Percentiles rank a stretch among this genome's conserved stretches.
These are phyloP conservation scores for Rhazya stricta DNA, from an alignment of 257 asterid species.

Conservation along the genomic window DNA sequence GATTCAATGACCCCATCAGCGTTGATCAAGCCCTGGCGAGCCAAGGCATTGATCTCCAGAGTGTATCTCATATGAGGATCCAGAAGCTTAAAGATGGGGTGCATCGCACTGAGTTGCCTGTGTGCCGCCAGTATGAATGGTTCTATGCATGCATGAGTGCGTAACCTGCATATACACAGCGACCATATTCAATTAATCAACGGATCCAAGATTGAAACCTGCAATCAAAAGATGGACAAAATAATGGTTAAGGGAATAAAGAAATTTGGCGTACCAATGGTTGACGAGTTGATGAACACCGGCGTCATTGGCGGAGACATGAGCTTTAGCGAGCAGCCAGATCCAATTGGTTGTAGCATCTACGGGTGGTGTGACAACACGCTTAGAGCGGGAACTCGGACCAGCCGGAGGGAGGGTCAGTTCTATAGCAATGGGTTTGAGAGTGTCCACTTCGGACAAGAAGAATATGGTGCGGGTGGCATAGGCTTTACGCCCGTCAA, in stretches of 20 bases:
- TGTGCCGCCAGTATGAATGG: conserved; percentile 93
- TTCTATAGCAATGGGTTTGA: conserved; percentile 87
- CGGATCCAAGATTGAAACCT: not conserved
- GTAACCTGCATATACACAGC: conserved; percentile 44
- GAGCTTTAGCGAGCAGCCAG: conserved; percentile 93
- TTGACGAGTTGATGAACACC: conserved; percentile 95
- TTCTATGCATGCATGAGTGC: conserved; percentile 85
- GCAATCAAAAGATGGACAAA: not conserved
- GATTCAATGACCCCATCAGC: conserved; percentile 91
- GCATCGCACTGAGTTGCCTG: conserved; percentile 93
- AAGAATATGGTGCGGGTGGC: conserved; percentile 79
- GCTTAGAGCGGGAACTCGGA: conserved; percentile 47
- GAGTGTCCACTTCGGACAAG: conserved; percentile 67
- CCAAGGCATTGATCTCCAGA: conserved; percentile 82
- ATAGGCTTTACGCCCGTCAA: conserved; percentile 81
- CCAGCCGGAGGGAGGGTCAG: conserved; percentile 64
- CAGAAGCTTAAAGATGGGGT: conserved; percentile 83
- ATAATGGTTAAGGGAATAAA: not conserved
- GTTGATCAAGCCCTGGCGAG: conserved; percentile 69
- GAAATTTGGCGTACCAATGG: conserved; percentile 63
- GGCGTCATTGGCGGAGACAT: conserved; percentile 94
- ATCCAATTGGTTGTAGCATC: conserved; percentile 76
- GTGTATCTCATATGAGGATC: conserved; percentile 99
- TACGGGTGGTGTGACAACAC: conserved; percentile 66
- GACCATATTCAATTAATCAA: not conserved